These are phyloP conservation scores for Aureobasidium namibiae DNA, from an alignment of 2,329 filamentous ascomycete genomes.

Conservation along the genomic window DNA sequence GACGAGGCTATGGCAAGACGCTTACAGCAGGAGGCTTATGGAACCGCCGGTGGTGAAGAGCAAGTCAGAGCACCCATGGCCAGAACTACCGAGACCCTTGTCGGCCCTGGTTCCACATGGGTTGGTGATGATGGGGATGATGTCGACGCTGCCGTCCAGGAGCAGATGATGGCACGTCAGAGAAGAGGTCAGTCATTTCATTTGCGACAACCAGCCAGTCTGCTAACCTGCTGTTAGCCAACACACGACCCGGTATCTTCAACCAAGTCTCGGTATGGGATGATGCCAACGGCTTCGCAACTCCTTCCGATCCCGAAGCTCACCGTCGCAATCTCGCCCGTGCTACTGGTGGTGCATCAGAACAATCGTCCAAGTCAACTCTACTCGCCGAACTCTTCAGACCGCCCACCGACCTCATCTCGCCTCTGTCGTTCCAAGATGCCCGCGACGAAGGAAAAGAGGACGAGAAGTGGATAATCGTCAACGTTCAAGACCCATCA, in stretches of 20 bases:
- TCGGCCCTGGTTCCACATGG: constrained; percentile 56
- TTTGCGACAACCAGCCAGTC: constrained; percentile 26
- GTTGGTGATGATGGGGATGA: constrained; percentile 38
- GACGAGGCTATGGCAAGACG: constrained; percentile 89
- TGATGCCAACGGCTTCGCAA: constrained; percentile 32
- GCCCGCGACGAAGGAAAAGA: constrained; percentile 81
- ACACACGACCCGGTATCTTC: constrained; percentile 54
- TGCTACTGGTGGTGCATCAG: constrained; percentile 58
- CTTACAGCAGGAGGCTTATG: constrained; percentile 86
- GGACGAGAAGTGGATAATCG: constrained; percentile 84
- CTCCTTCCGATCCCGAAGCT: constrained; percentile 34
- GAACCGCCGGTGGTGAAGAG: constrained; percentile 44
- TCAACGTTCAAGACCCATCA: constrained; percentile 88
- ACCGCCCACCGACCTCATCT: constrained; percentile 86
- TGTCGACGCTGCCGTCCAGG: constrained; percentile 54
- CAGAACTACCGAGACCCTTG: constrained; percentile 81
- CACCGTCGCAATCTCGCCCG: constrained; percentile 48
- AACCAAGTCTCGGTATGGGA: constrained; percentile 59
- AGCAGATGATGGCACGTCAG: constrained; percentile 51
- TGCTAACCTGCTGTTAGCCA: constrained; percentile 26
- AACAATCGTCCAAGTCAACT: constrained; percentile 60
- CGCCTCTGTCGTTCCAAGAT: constrained; percentile 68
- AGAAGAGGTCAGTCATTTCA: constrained; percentile 19
- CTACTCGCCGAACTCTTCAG: constrained; percentile 86
- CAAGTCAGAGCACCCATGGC: constrained; percentile 84